Conservation (phyloP, 192 early-diverging fungal genomes). For the Coemansia sp. region DNA sequence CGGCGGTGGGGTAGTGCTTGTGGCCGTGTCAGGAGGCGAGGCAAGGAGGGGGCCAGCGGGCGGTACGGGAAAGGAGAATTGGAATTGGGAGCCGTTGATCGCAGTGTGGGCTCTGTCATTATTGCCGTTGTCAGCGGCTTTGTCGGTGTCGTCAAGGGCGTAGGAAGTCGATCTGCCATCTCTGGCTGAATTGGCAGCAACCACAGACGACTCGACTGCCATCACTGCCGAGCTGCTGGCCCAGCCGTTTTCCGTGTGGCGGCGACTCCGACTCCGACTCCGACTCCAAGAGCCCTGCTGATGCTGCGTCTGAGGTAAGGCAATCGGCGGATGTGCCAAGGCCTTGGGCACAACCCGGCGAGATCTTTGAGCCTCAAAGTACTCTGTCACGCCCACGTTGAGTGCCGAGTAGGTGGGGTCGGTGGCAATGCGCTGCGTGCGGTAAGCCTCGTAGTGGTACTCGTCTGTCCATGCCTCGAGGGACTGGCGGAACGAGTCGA, state of each 20-base stretch:
- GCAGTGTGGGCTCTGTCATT: not conserved
- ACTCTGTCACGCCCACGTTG: constrained; percentile 1
- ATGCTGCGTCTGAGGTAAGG: not conserved
- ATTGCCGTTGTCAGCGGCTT: not conserved
- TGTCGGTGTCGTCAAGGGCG: not conserved
- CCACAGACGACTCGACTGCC: not conserved
- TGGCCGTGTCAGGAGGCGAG: constrained; percentile 19
- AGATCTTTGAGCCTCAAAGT: constrained; percentile 10
- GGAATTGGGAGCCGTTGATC: not conserved
- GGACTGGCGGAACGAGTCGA: constrained; percentile 85
- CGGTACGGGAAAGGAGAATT: not conserved
- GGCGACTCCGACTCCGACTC: not conserved
- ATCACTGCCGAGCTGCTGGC: not conserved
- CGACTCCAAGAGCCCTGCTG: not conserved
- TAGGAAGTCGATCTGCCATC: not conserved
- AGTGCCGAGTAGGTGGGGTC: constrained; percentile 19
- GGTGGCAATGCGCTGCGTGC: constrained; percentile 39
- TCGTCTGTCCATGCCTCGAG: constrained; percentile 80
- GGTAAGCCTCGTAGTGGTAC: constrained; percentile 86
- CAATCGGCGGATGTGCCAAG: not conserved
- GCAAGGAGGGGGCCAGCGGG: not conserved
- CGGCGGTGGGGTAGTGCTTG: constrained; percentile 1
- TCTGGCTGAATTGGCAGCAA: not conserved
- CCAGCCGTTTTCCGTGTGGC: constrained; percentile 4
- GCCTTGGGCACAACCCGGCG: not conserved